phyloP scores from a whole-genome alignment of 352 stramenopile species.

The Phytophthora crassamura region DNA sequence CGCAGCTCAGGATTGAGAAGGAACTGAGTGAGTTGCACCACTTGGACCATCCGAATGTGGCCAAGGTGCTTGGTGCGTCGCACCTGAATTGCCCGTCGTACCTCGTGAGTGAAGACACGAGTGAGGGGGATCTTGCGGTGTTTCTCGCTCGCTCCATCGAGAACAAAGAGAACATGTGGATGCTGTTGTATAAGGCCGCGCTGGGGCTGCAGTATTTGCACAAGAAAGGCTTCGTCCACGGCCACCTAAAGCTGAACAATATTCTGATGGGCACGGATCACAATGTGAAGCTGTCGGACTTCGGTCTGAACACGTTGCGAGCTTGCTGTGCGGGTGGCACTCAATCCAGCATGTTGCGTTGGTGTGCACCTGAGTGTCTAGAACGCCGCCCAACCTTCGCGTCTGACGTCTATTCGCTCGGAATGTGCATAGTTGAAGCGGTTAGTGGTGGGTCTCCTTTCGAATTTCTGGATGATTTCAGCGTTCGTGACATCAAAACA shows the following conservation, averaged over 20 bases:
- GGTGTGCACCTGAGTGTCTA: not conserved
- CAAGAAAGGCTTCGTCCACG: not conserved
- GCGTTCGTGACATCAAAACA: not conserved
- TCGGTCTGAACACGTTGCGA: not conserved
- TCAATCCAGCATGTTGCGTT: not conserved
- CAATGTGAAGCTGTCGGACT: not conserved
- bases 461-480: no score
- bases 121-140: constrained; percentile 21
- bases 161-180: constrained; percentile 18
- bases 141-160: constrained; percentile 9
- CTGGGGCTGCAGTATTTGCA: not conserved
- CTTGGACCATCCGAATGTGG: constrained; percentile 37
- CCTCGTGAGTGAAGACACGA: constrained; percentile 36
- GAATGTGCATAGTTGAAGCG: no score
- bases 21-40: constrained; percentile 15
- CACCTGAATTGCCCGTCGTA: constrained; percentile 37
- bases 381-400: not conserved
- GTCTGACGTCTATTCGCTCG: no score
- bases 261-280: not conserved
- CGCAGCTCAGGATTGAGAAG: not conserved
- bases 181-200: constrained; percentile 26
- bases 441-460: no score
- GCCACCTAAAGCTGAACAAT: not conserved
- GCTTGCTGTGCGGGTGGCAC: not conserved
- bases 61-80: constrained; percentile 40